Percentiles rank a stretch among this genome's conserved stretches.
Evolutionary conservation across 257 asterid species (phyloP).

Genomic region (Handroanthus guayacan): DNA sequence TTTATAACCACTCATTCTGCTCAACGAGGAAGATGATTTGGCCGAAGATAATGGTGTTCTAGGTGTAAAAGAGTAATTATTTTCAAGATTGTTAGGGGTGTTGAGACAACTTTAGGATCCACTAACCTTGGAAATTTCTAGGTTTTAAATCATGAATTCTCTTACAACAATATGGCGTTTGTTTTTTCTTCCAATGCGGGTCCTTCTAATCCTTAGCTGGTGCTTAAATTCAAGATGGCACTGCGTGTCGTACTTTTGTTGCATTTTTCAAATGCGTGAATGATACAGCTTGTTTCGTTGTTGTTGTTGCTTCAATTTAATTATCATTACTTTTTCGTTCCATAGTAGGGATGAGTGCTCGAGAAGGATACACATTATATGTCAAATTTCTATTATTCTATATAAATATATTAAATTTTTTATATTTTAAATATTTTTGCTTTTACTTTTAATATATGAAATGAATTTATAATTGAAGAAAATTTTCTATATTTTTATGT

Average conservation of each 20-base stretch:
- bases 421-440: neutral
- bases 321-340: neutral
- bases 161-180: neutral
- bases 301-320: neutral
- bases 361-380: neutral
- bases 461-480: too few species aligned
- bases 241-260: neutral
- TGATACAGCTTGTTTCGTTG: neutral
- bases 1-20: constrained; percentile 26
- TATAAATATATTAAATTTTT: neutral
- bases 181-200: neutral
- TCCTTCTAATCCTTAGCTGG: neutral
- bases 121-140: constrained; percentile 1
- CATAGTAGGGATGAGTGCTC: neutral
- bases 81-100: constrained; percentile 1
- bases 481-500: too few species aligned
- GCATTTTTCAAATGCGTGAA: neutral
- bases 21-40: neutral
- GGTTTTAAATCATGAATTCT: neutral
- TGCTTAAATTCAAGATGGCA: constrained; percentile 22
- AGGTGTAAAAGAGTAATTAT: neutral
- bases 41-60: neutral
- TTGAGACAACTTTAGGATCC: neutral
- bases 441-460: too few species aligned
- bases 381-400: neutral